Conservation (phyloP, 257 asterid species). For the Lycium barbarum region DNA sequence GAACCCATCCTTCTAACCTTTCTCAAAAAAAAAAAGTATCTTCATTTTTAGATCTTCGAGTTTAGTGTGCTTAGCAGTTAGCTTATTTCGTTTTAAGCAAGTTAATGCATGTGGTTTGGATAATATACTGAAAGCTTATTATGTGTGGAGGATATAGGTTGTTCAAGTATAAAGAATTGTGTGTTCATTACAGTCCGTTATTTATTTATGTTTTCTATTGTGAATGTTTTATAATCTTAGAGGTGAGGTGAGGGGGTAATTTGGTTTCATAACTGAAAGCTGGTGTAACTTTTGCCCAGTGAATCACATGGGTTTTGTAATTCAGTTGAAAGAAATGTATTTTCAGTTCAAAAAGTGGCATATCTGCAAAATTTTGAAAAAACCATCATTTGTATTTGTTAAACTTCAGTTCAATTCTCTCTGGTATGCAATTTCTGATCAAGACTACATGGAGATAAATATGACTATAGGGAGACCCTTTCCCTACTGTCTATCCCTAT, state of each 20-base stretch:
- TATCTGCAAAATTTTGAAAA: neutral
- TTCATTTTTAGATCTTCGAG: neutral
- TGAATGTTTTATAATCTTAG: neutral
- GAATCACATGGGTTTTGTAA: neutral
- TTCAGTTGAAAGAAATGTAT: neutral
- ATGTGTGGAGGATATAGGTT: neutral
- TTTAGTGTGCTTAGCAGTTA: neutral
- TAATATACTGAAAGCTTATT: neutral
- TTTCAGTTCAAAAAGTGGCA: neutral
- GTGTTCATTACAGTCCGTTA: neutral
- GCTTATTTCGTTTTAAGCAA: neutral
- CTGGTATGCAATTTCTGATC: neutral
- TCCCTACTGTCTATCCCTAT: neutral
- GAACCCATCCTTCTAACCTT: neutral
- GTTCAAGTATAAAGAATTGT: neutral
- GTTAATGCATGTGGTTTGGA: neutral
- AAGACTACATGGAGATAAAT: neutral
- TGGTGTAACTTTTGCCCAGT: neutral
- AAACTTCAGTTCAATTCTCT: neutral
- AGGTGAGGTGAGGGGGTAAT: neutral
- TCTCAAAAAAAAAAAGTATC: neutral
- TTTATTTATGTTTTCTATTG: neutral
- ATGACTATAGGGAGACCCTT: neutral
- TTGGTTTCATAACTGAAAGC: neutral
- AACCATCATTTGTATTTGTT: constrained; percentile 2